These are phyloP conservation scores for Dendrostoma leiphaemia DNA, from an alignment of 2,329 filamentous ascomycete genomes.

Conservation along the genomic window DNA sequence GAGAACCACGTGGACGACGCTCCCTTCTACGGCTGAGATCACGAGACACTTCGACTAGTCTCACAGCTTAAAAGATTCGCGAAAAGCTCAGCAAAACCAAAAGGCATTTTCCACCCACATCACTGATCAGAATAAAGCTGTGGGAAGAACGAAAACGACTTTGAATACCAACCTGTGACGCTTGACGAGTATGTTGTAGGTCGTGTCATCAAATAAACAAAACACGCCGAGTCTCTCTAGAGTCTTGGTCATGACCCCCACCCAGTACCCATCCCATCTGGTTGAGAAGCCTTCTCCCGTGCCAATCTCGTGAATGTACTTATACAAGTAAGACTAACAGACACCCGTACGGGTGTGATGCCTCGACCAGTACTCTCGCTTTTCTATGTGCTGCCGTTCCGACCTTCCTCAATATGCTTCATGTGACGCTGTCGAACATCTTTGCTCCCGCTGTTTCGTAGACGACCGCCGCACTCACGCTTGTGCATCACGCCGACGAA, in stretches of 20 bases:
- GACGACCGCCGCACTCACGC: background rate
- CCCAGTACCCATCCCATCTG: background rate
- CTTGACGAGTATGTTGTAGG: slow-evolving; percentile 10
- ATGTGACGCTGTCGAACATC: background rate
- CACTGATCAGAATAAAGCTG: background rate
- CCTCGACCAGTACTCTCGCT: background rate
- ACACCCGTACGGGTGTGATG: background rate
- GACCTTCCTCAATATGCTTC: background rate
- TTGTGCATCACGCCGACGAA: background rate
- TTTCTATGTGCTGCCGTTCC: background rate
- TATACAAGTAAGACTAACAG: background rate
- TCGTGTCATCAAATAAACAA: background rate
- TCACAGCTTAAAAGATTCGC: no score
- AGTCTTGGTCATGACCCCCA: background rate
- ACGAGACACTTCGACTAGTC: no score
- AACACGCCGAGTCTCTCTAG: background rate
- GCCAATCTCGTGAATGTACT: background rate
- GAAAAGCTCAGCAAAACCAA: no score
- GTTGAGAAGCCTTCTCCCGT: background rate
- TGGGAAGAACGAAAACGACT: background rate
- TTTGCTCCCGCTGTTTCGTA: no score
- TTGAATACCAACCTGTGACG: slow-evolving; percentile 3
- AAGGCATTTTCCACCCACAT: no score
- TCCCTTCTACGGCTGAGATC: no score
- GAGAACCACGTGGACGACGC: no score